Base-by-base conservation (phyloP, 202 grass and related monocot species). In the Schoenoplectus triqueter region DNA sequence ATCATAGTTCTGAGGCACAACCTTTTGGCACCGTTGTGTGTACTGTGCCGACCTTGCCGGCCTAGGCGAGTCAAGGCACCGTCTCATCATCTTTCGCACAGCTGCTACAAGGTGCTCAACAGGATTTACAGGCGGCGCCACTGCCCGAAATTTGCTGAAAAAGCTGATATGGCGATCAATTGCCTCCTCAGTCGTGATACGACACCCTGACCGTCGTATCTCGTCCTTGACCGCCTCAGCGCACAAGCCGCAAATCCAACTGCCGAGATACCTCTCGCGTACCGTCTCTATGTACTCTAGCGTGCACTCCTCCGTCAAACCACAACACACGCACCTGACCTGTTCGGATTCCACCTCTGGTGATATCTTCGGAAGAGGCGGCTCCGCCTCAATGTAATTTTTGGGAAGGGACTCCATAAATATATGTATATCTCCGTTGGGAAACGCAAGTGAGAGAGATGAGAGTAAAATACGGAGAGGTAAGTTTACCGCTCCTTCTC, bases 231-330 rank as follows among this genome's bases (percentile, higher is more conserved):
- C 89, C 5, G 94, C 94, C 78, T 87, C 91, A 7, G 84, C 91
- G 73, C 94, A 97, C 48, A 97, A 87, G 3, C 94, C 94, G 67
- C 94, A 97, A 15, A 97, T 85, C 91, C 94, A 97, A 64, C 88
- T 73, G 31, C 91, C 91, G 47, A 83, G 13, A 87, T 90, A 87
- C 88, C 84, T 54, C 17, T 48, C 86, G 3, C 88, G 67, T 74
- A 93, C 91, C 82, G 82, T 77, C 78, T 88, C 89, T 86, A 97
- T 92, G 89, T 97, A 97, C 86, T 77, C 72, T 65, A 88, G 82
- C 62, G 94, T 97, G 88, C 94, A 97, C 91, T 97, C 91, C 88
- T 97, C 91, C 64, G 82, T 93, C 86, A 97, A 87, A 57, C 94
- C 94, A 82, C 91, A 97, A 85, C 94, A 97, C 81, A 87, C 94